These are phyloP conservation scores for Nyssa sinensis DNA, from an alignment of 148 eudicot genomes.

Conservation along the genomic window DNA sequence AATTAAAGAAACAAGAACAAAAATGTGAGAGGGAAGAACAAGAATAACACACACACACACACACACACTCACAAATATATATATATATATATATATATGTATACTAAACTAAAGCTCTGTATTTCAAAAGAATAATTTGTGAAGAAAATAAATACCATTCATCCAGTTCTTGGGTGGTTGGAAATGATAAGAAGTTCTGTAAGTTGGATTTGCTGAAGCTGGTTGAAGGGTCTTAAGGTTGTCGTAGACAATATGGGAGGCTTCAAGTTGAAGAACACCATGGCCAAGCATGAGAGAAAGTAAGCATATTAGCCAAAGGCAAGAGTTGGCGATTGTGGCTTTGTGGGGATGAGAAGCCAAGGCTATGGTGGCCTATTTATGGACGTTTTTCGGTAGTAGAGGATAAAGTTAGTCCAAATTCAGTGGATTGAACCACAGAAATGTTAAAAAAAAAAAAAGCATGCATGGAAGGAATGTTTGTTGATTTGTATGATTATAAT, in stretches of 20 bases:
- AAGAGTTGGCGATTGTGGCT: conserved; percentile 8
- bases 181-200: conserved; percentile 60
- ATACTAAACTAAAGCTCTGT: too few relatives aligned
- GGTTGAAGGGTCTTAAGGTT: conserved; percentile 9
- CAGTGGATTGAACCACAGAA: too few relatives aligned
- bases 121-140: too few relatives aligned
- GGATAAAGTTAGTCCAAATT: too few relatives aligned
- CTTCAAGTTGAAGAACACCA: conserved; percentile 23
- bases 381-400: too few relatives aligned
- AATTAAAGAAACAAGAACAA: background rate
- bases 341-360: background rate
- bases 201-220: conserved; percentile 19
- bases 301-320: background rate
- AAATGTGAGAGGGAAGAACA: background rate
- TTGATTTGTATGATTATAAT: too few relatives aligned
- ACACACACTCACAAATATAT: too few relatives aligned
- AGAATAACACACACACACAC: too few relatives aligned
- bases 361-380: background rate
- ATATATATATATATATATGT: too few relatives aligned
- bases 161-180: conserved; percentile 77
- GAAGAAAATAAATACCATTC: too few relatives aligned
- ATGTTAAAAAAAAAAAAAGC: too few relatives aligned
- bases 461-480: too few relatives aligned
- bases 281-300: conserved; percentile 15
- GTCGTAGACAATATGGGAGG: conserved; percentile 27